Conservation (phyloP, 225 moss, liverwort and hornwort species). For the Sphagnum contortum region DNA sequence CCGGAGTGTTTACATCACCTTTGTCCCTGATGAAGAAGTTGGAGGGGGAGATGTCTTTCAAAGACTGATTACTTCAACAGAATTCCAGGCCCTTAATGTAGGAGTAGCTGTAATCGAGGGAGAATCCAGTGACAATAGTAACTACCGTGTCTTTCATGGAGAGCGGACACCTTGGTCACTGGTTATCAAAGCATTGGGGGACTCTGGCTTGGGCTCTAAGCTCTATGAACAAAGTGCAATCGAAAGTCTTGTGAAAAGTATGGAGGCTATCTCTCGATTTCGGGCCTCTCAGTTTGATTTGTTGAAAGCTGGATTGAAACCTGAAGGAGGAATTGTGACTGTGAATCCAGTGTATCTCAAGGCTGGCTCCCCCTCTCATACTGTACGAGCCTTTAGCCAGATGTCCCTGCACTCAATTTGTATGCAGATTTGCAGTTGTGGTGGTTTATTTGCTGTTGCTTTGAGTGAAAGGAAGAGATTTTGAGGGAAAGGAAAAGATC, state of each 20-base stretch:
- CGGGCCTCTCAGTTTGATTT: conserved; percentile 40
- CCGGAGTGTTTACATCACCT: conserved; percentile 55
- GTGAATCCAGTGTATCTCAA: conserved; percentile 60
- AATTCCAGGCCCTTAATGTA: conserved; percentile 45
- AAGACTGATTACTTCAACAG: conserved; percentile 26
- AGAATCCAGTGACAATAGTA: conserved; percentile 14
- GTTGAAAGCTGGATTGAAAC: conserved; percentile 31
- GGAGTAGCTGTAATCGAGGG: conserved; percentile 59
- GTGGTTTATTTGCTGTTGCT: too few species aligned
- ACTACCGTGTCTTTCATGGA: conserved; percentile 25
- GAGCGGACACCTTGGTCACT: conserved; percentile 62
- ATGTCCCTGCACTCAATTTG: too few species aligned
- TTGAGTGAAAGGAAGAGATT: too few species aligned
- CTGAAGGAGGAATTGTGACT: conserved; percentile 52
- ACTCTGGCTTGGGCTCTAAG: conserved; percentile 39
- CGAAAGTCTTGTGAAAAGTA: conserved; percentile 51
- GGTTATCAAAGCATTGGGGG: conserved; percentile 49
- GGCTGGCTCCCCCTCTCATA: conserved; percentile 37
- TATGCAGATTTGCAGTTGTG: too few species aligned
- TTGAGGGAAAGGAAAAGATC: too few species aligned
- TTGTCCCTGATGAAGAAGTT: conserved; percentile 77
- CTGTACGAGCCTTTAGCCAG: conserved; percentile 10
- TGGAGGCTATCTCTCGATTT: conserved; percentile 32
- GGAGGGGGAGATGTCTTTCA: conserved; percentile 58
- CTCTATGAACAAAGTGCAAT: conserved; percentile 43